Evolutionary conservation across 768 basidiomycete genomes (phyloP).

Genomic region (Grammothele lineata): DNA sequence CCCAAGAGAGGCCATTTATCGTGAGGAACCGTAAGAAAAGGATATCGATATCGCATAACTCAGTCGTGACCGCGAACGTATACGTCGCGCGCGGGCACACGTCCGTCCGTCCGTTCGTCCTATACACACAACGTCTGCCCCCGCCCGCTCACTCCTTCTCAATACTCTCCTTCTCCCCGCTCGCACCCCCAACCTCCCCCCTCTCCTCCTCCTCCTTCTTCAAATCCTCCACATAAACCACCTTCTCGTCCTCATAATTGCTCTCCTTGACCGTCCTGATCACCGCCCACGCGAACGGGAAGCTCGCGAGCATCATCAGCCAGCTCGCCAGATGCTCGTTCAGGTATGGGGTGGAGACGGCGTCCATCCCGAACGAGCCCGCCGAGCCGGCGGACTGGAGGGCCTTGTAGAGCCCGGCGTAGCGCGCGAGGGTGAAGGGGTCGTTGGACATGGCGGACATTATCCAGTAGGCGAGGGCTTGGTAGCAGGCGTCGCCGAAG

Average conservation of each 20-base stretch:
- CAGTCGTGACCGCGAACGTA: no score
- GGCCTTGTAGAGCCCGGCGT: conserved; percentile 42
- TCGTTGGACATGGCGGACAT: conserved; percentile 42
- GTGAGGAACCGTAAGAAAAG: no score
- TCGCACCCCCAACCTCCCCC: background rate
- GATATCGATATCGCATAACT: no score
- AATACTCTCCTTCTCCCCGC: conserved; percentile 5
- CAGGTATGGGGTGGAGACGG: conserved; percentile 37
- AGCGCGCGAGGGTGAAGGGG: conserved; percentile 40
- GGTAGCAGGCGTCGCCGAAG: conserved; percentile 34
- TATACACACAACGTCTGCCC: no score
- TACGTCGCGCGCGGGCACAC: no score
- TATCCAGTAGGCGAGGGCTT: conserved; percentile 36
- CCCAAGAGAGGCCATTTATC: no score
- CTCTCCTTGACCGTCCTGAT: conserved; percentile 34
- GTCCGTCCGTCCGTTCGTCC: no score
- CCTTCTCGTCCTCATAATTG: conserved; percentile 32
- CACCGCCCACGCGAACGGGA: conserved; percentile 32
- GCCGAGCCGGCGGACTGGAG: conserved; percentile 33
- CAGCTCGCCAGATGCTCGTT: conserved; percentile 38
- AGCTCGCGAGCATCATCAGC: conserved; percentile 31
- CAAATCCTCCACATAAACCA: conserved; percentile 26
- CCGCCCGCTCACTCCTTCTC: no score
- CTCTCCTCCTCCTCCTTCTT: conserved; percentile 14
- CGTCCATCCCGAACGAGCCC: conserved; percentile 43